A percentile compares a stretch with the other conserved stretches of the same genome.
These are phyloP conservation scores for Syzygium aqueum DNA, from an alignment of 345 rosid species.

Conservation along the genomic window DNA sequence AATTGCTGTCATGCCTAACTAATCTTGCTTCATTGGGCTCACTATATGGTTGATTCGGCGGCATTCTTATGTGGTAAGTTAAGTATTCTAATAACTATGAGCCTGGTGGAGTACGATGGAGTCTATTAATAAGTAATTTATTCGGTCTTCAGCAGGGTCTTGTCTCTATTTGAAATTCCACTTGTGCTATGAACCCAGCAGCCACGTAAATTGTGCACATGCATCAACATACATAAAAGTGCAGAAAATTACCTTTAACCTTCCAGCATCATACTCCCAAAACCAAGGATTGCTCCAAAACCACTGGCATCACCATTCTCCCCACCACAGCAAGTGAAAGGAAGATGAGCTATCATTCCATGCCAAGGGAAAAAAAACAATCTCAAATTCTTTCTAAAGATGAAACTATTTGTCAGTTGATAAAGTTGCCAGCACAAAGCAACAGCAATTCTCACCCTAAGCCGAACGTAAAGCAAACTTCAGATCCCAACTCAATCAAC, in stretches of 20 bases:
- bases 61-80: neutral
- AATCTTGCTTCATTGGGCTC: neutral
- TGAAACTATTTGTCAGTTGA: neutral
- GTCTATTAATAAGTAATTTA: neutral
- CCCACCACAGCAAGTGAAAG: neutral
- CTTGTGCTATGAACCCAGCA: neutral
- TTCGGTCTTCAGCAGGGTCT: neutral
- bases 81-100: neutral
- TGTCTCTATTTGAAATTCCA: neutral
- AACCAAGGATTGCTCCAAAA: neutral
- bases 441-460: neutral
- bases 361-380: neutral
- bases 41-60: accelerated
- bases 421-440: neutral
- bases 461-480: neutral
- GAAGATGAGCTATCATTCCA: neutral
- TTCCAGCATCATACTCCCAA: neutral
- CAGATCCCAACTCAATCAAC: neutral
- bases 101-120: neutral
- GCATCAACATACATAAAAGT: neutral
- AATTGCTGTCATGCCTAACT: neutral
- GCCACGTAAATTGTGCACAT: neutral
- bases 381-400: neutral
- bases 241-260: neutral
- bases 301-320: neutral